Evolutionary conservation across 768 basidiomycete species (phyloP).

Genomic region (Tylopilus plumbeoviolaceoides): DNA sequence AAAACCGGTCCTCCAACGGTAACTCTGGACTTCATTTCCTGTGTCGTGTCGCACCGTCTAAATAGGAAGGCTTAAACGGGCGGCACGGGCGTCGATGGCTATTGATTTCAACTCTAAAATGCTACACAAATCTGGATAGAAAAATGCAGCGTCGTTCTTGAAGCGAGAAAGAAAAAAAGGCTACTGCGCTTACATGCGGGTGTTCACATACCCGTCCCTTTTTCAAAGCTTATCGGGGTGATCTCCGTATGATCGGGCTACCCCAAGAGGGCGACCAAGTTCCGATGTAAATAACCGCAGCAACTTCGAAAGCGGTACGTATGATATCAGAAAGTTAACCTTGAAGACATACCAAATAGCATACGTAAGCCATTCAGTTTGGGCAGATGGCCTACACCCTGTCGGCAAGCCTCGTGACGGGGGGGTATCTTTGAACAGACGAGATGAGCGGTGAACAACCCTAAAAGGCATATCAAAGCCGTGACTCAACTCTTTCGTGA

Average conservation of each 20-base stretch:
- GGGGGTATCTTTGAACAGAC: constrained; percentile 3
- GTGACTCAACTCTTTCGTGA: constrained; percentile 9
- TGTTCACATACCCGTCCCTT: not conserved
- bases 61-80: not conserved
- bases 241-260: constrained; percentile 26
- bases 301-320: not conserved
- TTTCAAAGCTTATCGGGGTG: constrained; percentile 26
- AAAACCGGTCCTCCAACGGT: constrained; percentile 6
- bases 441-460: constrained; percentile 5
- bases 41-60: not conserved
- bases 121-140: constrained; percentile 9
- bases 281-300: constrained; percentile 16
- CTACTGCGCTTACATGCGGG: not conserved
- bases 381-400: constrained; percentile 9
- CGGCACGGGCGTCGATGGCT: not conserved
- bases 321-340: constrained; percentile 26
- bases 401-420: constrained; percentile 18
- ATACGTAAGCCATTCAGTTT: constrained; percentile 21
- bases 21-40: constrained; percentile 19
- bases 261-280: constrained; percentile 3
- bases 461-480: constrained; percentile 17
- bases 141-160: not conserved
- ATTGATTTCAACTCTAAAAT: constrained; percentile 12
- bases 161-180: not conserved
- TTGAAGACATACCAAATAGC: constrained; percentile 17